Evolutionary conservation across 257 asterid genomes (phyloP), one percentile per base, ranked within the genome.

Genomic region (Marsdenia floribunda): DNA sequence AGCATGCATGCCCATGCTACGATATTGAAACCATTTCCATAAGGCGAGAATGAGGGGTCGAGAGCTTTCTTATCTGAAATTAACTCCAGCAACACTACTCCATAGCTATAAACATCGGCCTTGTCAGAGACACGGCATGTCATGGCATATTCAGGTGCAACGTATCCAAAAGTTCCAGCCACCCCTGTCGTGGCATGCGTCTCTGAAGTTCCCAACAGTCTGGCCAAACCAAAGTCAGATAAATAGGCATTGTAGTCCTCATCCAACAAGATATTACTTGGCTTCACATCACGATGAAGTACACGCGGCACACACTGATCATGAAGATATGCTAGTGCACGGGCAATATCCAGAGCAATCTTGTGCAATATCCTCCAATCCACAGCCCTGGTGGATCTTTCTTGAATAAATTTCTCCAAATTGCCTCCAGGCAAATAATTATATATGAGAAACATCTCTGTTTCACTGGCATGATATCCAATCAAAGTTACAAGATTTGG

Each of bases 1-100:
- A 91, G 96, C 97, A 91, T 91, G 78, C 90, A 82, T 1, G 96
- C 98, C 98, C 98, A 93, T 2, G 91, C 91, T 3, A 91, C 97
- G 3, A 93, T 91, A 82, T 93, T 90, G 85, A 93, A 93, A 2
- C 97, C 97, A 44, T 93, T 87, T 12, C 96, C 98, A 9, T 85
- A 93, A 2, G 96, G 82, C n/a, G 96, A 91, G 66, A 93, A 91
- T 2, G 96, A 93, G 1, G 98, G 98, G 55, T 93, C 98, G 5
- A 93, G 83, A 3, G 91, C 97, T 73, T 90, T 93, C 88, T 91
- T 93, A 78, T 91, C 97, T 0, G 98, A 93, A 35, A 93, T 79
- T 78, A 93, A 73, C 90, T 93, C 98, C 2, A 91, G 96, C 78
- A 93, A 73, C 73, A 93, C 96, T 6, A 93, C 96, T 69, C 97